phyloP scores from a whole-genome alignment of 139 green algal species.

The Closterium sp. region DNA sequence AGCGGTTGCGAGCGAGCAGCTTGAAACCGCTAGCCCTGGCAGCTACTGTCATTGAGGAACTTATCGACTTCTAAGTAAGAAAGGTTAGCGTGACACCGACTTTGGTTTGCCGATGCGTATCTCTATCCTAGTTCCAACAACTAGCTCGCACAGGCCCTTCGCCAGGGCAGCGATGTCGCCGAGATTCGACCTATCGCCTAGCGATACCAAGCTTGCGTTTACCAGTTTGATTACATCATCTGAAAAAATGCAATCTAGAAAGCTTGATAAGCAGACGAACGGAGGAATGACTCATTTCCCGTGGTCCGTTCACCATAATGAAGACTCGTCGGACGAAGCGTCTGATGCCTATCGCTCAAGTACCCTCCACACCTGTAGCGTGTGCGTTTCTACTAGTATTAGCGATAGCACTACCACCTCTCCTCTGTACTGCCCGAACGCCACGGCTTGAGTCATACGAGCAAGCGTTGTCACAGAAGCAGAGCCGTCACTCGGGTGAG shows the following conservation, averaged over 20 bases:
- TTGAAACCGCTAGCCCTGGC: background rate
- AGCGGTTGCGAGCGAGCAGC: background rate
- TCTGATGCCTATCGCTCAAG: background rate
- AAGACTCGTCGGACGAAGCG: background rate
- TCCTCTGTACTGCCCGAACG: background rate
- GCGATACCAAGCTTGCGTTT: background rate
- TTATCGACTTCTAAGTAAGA: too few species aligned
- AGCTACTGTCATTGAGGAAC: background rate
- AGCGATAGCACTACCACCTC: background rate
- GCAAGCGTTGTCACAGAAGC: too few species aligned
- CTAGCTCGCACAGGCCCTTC: too few species aligned
- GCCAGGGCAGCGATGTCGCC: too few species aligned
- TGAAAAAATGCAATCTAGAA: background rate
- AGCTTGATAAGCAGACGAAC: background rate
- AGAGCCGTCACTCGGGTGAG: too few species aligned
- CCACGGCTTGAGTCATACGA: too few species aligned
- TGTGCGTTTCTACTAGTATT: background rate
- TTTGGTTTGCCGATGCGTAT: too few species aligned
- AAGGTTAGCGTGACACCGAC: background rate
- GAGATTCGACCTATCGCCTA: background rate
- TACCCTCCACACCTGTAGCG: background rate
- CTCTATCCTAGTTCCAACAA: too few species aligned
- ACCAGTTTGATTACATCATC: background rate
- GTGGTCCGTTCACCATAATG: background rate
- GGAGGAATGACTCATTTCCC: background rate